Evolutionary conservation across 148 eudicot species (phyloP), one percentile per base, ranked within the genome.

Genomic region (Polygonum maritimum): DNA sequence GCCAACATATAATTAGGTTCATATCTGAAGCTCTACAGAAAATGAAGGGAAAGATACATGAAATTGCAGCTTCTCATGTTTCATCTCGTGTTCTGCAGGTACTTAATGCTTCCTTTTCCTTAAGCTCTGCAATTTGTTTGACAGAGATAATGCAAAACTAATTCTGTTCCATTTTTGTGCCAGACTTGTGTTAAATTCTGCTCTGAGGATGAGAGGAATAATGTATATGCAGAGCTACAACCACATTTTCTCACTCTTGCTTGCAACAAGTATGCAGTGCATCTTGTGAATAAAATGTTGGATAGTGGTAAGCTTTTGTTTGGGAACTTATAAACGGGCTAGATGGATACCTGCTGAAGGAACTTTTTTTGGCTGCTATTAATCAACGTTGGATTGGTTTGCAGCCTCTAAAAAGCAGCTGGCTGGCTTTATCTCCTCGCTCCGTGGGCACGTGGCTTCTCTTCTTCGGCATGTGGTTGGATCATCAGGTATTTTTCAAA

Each of bases 71-170:
- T 67, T 96, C 99, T 71, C 98, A 91, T 81, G 89, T 96, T 18
- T 91, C 97, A 52, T 91, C 98, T 78, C 99, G 99, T 79, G 97
- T 96, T 73, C 86, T 96, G 80, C 99, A 96, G 99, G 99, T 96
- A 55, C 67, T 77, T 54, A 69, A 13, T 55, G 73, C 35, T 72
- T 72, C 3, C 15, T 44, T 45, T 72, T 36, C 52, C 47, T 72
- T 33, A 45, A 13, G n/a, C 48, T 71, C 31, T 39, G 21, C 49
- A 72, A 21, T 44, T 2, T 65, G 14, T 63, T 36, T 60, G 21
- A n/a, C 75, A 2, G 8, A 22, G 21, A 19, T 0, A 38, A 31
- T 72, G 75, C 19, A 19, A 19, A 22, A 72, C 33, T 72, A 44
- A 41, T 70, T 31, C 11, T 21, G 11, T 19, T 41, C 36, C 21